Evolutionary conservation across 768 basidiomycete species (phyloP), one percentile per base, ranked within the genome.

Genomic region (Kwoniella botswanensis): DNA sequence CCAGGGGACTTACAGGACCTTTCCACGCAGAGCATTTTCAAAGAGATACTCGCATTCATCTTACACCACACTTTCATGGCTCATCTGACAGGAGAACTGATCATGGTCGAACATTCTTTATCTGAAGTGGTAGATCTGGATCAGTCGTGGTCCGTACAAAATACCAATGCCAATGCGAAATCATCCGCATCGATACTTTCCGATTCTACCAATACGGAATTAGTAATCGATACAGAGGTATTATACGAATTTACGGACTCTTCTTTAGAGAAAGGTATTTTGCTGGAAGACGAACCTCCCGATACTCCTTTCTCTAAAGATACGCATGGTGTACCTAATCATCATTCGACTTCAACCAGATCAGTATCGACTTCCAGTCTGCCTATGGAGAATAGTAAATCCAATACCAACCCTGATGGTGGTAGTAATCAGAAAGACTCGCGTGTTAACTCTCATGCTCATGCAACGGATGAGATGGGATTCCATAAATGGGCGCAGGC

Each of bases 1-100:
- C 82, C 82, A 3, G 82, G 82, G 3, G 82, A 83, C 59, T 68
- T 83, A 15, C 67, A 70, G 10, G 64, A 71, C 56, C 41, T 59
- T 2, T 50, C 54, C 9, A 74, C 73, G 1, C 71, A 72, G 44
- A 55, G 64, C 4, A 17, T 67, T 2, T 78, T 80, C 53, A 68
- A 69, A 35, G 61, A 70, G 18, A 72, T 81, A 53, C 68, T 80
- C 17, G 68, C 68, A 21, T 46, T 73, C 11, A 69, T 74, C 10
- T 67, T 77, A 26, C 57, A 72, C 26, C 63, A 77, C 50, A 68
- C 76, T 3, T 78, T 76, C 70, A 74, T 83, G 63, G 75, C 76
- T 2, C 77, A 80, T 50, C 61, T 80, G 5, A 74, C 80, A 1
- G 79, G 70, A 41, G 82, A 83, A 21, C 67, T 83, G 5, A 72